Percentiles rank a stretch among this genome's conserved stretches.
These are phyloP conservation scores for Phragmites australis DNA, from an alignment of 176 grass and related monocot species.

Conservation along the genomic window DNA sequence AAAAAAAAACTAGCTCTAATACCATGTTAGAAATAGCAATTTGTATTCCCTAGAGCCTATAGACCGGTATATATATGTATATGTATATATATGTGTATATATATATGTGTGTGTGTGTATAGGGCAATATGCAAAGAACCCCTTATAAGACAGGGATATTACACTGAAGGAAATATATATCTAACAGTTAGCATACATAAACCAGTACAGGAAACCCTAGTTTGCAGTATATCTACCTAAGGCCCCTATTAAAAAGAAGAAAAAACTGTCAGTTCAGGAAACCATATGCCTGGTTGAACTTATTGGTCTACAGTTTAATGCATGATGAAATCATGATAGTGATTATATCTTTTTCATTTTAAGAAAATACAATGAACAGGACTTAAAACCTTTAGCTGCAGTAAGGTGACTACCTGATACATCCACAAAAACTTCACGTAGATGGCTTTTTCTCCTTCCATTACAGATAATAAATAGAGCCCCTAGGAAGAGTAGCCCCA, in stretches of 20 bases:
- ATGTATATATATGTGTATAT: too few species aligned
- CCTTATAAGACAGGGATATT: too few species aligned
- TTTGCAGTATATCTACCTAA: background rate
- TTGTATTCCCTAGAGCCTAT: too few species aligned
- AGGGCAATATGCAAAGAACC: too few species aligned
- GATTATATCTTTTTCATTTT: background rate
- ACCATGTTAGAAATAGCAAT: too few species aligned
- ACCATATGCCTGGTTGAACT: background rate
- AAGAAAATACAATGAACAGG: background rate
- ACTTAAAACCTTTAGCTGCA: background rate
- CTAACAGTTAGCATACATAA: slow-evolving; percentile 1
- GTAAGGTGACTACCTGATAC: slow-evolving; percentile 61
- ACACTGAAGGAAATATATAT: too few species aligned
- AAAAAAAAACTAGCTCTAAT: too few species aligned
- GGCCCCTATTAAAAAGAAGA: background rate
- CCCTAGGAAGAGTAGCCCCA: slow-evolving; percentile 62
- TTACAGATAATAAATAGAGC: slow-evolving; percentile 71
- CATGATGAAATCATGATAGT: slow-evolving; percentile 23
- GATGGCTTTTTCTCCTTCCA: slow-evolving; percentile 61
- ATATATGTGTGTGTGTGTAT: too few species aligned
- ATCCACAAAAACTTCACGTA: slow-evolving; percentile 84
- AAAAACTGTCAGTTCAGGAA: background rate
- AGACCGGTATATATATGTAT: too few species aligned
- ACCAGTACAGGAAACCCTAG: background rate
- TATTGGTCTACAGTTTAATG: background rate